These are phyloP conservation scores for Euphorbia peplus DNA, from an alignment of 345 rosid species.

Conservation along the genomic window DNA sequence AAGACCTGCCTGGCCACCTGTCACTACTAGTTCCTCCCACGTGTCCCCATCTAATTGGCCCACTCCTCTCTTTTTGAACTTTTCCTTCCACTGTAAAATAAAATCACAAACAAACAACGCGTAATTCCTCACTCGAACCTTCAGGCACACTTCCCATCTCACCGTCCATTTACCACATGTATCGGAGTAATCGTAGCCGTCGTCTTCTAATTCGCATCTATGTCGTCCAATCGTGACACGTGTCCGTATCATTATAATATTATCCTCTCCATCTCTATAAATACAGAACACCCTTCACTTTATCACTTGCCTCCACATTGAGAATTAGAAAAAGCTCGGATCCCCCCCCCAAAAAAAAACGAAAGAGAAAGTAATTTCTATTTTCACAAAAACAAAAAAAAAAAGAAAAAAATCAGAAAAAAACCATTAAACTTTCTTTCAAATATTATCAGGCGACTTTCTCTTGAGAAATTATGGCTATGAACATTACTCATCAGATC, in stretches of 20 bases:
- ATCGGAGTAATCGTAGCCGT: slow-evolving; percentile 44
- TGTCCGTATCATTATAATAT: slow-evolving; percentile 27
- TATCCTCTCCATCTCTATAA: slow-evolving; percentile 36
- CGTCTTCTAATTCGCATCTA: slow-evolving; percentile 24
- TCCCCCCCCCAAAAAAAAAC: not conserved
- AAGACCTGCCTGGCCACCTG: slow-evolving; percentile 12
- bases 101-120: slow-evolving; percentile 12
- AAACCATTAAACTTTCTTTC: not conserved
- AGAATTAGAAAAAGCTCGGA: not conserved
- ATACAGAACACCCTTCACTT: not conserved
- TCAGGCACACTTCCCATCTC: slow-evolving; percentile 34
- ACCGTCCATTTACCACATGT: slow-evolving; percentile 46
- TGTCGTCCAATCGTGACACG: slow-evolving; percentile 16
- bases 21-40: not conserved
- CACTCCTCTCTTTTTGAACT: not conserved
- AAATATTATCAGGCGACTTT: not conserved
- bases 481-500: slow-evolving; percentile 63
- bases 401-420: not conserved
- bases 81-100: not conserved
- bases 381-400: not conserved
- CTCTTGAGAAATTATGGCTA: slow-evolving; percentile 50
- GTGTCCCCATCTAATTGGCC: not conserved
- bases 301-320: not conserved
- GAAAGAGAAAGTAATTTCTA: not conserved
- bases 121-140: slow-evolving; percentile 17